phyloP scores from a whole-genome alignment of 306 rosid genomes.

The Ceratonia siliqua region DNA sequence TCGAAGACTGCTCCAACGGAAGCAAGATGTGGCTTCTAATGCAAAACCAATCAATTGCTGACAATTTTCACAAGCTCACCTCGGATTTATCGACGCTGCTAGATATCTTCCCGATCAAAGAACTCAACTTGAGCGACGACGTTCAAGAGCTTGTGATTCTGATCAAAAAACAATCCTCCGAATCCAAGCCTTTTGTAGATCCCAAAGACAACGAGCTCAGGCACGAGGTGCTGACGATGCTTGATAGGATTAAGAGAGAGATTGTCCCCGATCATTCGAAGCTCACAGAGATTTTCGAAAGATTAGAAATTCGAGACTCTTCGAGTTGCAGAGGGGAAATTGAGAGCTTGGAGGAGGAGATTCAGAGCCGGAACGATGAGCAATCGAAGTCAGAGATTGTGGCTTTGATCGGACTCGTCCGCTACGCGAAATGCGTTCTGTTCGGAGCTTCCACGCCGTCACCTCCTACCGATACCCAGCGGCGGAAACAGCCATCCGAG shows the following conservation, averaged over 20 bases:
- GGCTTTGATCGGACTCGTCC: constrained; percentile 77
- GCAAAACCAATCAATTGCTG: constrained; percentile 57
- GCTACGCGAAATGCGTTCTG: constrained; percentile 80
- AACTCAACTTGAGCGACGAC: constrained; percentile 61
- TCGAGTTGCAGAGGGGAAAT: constrained; percentile 75
- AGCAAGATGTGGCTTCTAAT: constrained; percentile 67
- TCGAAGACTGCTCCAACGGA: constrained; percentile 65
- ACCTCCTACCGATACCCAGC: not conserved
- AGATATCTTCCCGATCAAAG: constrained; percentile 68
- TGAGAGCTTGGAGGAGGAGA: constrained; percentile 68
- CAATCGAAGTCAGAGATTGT: constrained; percentile 59
- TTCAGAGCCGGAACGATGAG: constrained; percentile 67
- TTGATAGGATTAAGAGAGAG: constrained; percentile 67
- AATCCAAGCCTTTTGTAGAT: constrained; percentile 35
- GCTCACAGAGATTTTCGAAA: constrained; percentile 50
- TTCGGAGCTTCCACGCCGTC: constrained; percentile 75
- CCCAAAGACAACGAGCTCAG: constrained; percentile 50
- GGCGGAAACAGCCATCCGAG: constrained; percentile 46
- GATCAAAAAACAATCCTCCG: constrained; percentile 59
- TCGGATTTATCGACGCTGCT: constrained; percentile 69
- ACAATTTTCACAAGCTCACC: constrained; percentile 61
- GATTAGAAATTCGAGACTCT: constrained; percentile 57
- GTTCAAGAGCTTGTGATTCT: constrained; percentile 61
- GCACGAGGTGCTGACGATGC: constrained; percentile 46
- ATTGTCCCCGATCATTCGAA: constrained; percentile 58